These are phyloP conservation scores for Podila epigama DNA, from an alignment of 192 early-diverging fungal species.

Conservation along the genomic window DNA sequence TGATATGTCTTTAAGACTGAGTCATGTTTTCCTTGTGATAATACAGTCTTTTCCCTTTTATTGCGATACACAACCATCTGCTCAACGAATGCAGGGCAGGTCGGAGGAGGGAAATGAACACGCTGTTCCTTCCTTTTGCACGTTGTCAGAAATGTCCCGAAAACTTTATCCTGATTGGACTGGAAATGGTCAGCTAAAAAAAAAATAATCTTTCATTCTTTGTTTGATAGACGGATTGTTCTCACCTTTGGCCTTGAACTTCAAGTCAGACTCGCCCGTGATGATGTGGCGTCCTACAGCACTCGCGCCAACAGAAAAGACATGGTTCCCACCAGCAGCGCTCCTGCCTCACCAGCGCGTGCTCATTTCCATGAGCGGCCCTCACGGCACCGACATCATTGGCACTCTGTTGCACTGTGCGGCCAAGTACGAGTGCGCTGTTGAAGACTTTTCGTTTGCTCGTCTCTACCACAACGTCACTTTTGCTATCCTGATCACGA, in stretches of 20 bases:
- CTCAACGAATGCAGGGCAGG: background rate
- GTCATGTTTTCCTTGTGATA: background rate
- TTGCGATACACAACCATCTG: no score
- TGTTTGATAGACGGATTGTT: constrained; percentile 12
- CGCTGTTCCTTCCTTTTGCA: no score
- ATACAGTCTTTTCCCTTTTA: background rate
- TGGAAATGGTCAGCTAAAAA: background rate
- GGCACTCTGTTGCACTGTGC: constrained; percentile 80
- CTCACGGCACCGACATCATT: constrained; percentile 93
- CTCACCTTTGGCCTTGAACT: constrained; percentile 32
- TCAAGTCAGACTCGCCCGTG: constrained; percentile 31
- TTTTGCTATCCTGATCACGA: constrained; percentile 84
- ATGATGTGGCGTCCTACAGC: constrained; percentile 36
- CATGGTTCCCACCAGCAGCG: constrained; percentile 57
- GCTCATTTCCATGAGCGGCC: constrained; percentile 82
- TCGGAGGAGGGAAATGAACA: no score
- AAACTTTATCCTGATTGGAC: constrained; percentile 3
- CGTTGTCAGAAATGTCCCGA: background rate
- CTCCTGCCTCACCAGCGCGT: constrained; percentile 76
- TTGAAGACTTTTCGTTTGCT: constrained; percentile 88
- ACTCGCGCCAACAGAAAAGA: constrained; percentile 34
- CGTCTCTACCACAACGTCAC: constrained; percentile 94
- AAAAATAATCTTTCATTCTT: background rate
- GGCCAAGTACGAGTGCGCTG: constrained; percentile 75
- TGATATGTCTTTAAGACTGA: background rate